Conservation (phyloP, 805 yeast genomes). For the Millerozyma acaciae region DNA sequence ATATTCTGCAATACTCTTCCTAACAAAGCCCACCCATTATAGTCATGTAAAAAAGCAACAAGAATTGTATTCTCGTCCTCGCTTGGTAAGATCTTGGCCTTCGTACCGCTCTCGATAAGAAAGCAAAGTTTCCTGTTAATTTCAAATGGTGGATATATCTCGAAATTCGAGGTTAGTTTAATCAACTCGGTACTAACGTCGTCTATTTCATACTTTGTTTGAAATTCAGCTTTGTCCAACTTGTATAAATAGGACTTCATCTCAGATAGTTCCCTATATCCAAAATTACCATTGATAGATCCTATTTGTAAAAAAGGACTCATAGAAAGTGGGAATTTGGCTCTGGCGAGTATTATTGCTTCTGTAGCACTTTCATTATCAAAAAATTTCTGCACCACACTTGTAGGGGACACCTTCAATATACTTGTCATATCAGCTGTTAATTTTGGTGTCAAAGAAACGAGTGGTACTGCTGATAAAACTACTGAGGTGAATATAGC, state of each 20-base stretch:
- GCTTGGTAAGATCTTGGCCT: constrained; percentile 65
- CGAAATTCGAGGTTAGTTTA: constrained; percentile 43
- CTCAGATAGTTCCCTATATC: constrained; percentile 55
- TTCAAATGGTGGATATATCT: constrained; percentile 57
- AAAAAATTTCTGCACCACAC: constrained; percentile 44
- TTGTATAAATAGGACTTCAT: constrained; percentile 60
- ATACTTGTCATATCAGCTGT: constrained; percentile 41
- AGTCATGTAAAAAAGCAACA: constrained; percentile 67
- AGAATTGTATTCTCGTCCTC: constrained; percentile 28
- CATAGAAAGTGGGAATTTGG: constrained; percentile 70
- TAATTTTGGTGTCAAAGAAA: constrained; percentile 44
- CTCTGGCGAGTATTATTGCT: constrained; percentile 51
- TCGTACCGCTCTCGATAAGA: constrained; percentile 48
- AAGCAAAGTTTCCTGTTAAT: constrained; percentile 43
- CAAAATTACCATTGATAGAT: constrained; percentile 62
- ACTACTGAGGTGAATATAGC: constrained; percentile 47
- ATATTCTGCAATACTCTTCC: constrained; percentile 75
- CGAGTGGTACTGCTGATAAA: constrained; percentile 45
- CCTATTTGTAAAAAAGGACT: constrained; percentile 59
- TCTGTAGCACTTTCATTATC: constrained; percentile 40
- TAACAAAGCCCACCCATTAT: constrained; percentile 83
- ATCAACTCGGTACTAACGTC: constrained; percentile 52
- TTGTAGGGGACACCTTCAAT: constrained; percentile 42
- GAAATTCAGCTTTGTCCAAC: constrained; percentile 37
- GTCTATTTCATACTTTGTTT: constrained; percentile 42